Conservation (phyloP, 345 rosid species). For the Kandelia obovata region DNA sequence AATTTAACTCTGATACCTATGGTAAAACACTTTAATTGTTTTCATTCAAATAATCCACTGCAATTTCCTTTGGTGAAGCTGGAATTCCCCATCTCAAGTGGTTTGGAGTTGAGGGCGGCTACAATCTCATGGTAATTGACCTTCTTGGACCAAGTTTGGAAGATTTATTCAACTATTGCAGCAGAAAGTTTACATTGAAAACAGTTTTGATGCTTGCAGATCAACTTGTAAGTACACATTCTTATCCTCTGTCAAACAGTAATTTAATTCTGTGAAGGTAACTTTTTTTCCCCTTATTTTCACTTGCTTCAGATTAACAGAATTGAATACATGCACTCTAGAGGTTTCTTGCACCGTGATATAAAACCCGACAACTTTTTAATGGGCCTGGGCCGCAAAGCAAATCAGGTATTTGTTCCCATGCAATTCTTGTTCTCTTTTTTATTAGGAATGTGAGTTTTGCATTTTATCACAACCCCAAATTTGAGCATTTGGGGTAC, state of each 20-base stretch:
- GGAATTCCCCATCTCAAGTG: slow-evolving; percentile 88
- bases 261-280: background rate
- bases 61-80: slow-evolving; percentile 33
- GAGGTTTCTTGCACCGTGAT: slow-evolving; percentile 84
- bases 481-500: too few relatives aligned
- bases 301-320: slow-evolving; percentile 57
- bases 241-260: background rate
- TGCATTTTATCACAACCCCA: too few relatives aligned
- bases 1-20: too few relatives aligned
- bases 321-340: slow-evolving; percentile 73
- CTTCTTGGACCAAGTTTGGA: slow-evolving; percentile 92
- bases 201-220: slow-evolving; percentile 88
- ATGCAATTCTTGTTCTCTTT: background rate
- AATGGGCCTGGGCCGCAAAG: slow-evolving; percentile 86
- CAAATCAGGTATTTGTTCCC: slow-evolving; percentile 55
- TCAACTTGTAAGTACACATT: slow-evolving; percentile 54
- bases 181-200: slow-evolving; percentile 65
- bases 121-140: slow-evolving; percentile 81
- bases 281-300: slow-evolving; percentile 9
- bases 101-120: slow-evolving; percentile 81
- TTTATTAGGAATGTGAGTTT: background rate
- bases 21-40: too few relatives aligned
- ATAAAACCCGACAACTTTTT: slow-evolving; percentile 87
- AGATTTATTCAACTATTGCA: slow-evolving; percentile 80
- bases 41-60: background rate